A percentile compares a stretch with the other conserved stretches of the same genome.
Evolutionary conservation across 1,284 basidiomycete genomes (phyloP).

Genomic region (Polyporus tsugae): DNA sequence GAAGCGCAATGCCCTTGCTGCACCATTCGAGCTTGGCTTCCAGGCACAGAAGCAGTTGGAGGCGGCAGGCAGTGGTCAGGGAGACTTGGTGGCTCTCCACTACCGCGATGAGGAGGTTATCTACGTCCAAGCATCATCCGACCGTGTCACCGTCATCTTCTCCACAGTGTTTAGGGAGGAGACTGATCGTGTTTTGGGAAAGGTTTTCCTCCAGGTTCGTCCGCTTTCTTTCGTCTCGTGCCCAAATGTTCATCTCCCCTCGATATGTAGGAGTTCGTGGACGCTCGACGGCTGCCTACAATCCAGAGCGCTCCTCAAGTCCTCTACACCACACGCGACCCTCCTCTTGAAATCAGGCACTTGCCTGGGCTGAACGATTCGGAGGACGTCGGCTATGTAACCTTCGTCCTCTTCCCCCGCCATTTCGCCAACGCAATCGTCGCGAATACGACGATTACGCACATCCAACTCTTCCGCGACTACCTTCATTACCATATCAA

Average conservation of each 20-base stretch:
- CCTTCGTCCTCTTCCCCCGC: constrained; percentile 97
- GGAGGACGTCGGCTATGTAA: constrained; percentile 98
- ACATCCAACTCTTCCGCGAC: constrained; percentile 97
- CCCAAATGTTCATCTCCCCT: not conserved
- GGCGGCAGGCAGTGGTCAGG: constrained; percentile 66
- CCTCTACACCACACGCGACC: constrained; percentile 95
- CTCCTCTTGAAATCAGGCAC: constrained; percentile 94
- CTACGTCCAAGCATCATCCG: constrained; percentile 91
- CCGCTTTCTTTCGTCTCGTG: constrained; percentile 1
- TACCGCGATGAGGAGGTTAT: constrained; percentile 98
- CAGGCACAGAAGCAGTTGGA: constrained; percentile 89
- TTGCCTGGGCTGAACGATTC: constrained; percentile 82
- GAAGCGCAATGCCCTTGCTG: constrained; percentile 95
- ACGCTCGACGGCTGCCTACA: constrained; percentile 91
- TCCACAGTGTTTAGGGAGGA: constrained; percentile 98
- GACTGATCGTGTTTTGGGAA: constrained; percentile 96
- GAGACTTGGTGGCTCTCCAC: constrained; percentile 92
- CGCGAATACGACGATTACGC: constrained; percentile 89
- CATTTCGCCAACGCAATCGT: constrained; percentile 87
- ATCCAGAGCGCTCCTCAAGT: constrained; percentile 99
- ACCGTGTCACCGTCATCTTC: constrained; percentile 98
- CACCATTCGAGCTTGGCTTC: constrained; percentile 94
- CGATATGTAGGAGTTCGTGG: constrained; percentile 89
- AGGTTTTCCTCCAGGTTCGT: constrained; percentile 94
- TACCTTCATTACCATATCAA: constrained; percentile 99